Evolutionary conservation across 2,329 filamentous ascomycete genomes (phyloP), one percentile per base, ranked within the genome.

Genomic region (Atkinsonella hypoxylon): DNA sequence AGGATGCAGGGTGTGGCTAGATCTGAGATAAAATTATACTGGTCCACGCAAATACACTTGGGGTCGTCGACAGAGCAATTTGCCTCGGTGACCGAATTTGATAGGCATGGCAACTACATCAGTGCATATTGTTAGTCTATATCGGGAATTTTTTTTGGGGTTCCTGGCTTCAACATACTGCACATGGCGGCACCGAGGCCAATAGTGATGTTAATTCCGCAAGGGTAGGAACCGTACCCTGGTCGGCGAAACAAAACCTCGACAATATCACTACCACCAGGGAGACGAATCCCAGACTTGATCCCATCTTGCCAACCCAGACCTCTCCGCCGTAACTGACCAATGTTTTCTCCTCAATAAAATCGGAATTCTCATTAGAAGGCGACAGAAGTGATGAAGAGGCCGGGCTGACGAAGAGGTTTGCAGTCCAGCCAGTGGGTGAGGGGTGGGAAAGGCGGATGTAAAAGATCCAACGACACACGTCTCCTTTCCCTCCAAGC

Each of bases 31-130:
- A 45, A 17, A n/a, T 15, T 22, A 17, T 46, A 51, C 18, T 56
- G 55, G 55, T 58, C 58, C 46, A 61, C 55, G n/a, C 72, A 76
- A 56, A 72, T 75, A 39, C 51, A 53, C 32, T 47, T 40, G 12
- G 45, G n/a, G 45, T 53, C 51, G 7, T 18, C 4, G n/a, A 32
- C 15, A 3, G 48, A 39, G 34, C 51, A 53, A 56, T 59, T 63
- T 31, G 42, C 47, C 31, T 47, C 39, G 42, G 20, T 2, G 15
- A 47, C 39, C 6, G 42, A 47, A 6, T 44, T 6, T 11, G 20
- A 13, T 13, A 52, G 51, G 39, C 51, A 50, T 12, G 31, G 15
- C 6, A 49, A 31, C 51, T 52, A 17, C 9, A 47, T n/a, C 11
- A 17, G 1, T 20, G 18, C 15, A 31, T 8, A 17, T 31, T 13